A percentile compares a stretch with the other conserved stretches of the same genome.
phyloP scores from a whole-genome alignment of 441 rosid species.

The Brassica hybrid region DNA sequence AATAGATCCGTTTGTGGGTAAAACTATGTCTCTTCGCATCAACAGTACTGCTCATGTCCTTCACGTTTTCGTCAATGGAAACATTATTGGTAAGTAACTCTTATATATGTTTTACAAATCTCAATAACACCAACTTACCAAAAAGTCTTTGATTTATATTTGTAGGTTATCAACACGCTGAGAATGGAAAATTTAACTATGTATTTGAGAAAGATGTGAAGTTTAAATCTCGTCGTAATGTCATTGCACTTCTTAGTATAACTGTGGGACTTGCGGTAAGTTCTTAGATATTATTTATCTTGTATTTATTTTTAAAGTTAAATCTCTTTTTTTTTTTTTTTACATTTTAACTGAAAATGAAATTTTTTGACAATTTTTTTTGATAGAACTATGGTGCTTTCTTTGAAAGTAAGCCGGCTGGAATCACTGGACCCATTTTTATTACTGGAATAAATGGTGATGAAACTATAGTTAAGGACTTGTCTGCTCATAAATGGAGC shows the following conservation, averaged over 20 bases:
- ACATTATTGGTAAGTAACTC: constrained; percentile 47
- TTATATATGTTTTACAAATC: neutral
- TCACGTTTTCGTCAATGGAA: constrained; percentile 34
- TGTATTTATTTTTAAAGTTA: neutral
- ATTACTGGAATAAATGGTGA: constrained; percentile 51
- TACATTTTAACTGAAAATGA: neutral
- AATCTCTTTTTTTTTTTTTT: neutral
- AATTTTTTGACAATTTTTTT: neutral
- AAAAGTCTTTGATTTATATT: neutral
- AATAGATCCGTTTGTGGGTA: constrained; percentile 48
- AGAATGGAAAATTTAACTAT: too few species aligned
- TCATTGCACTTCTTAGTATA: constrained; percentile 61
- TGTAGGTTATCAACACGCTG: constrained; percentile 56
- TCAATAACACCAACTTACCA: neutral
- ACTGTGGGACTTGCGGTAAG: constrained; percentile 66
- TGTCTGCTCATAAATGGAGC: constrained; percentile 64
- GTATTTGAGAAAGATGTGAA: too few species aligned
- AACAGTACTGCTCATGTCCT: constrained; percentile 67
- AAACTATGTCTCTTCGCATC: constrained; percentile 18
- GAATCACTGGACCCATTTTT: constrained; percentile 64
- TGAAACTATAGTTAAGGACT: constrained; percentile 52
- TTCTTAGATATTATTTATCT: neutral
- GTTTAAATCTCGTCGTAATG: too few species aligned
- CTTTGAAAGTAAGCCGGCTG: constrained; percentile 51
- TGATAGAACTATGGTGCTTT: constrained; percentile 65